Evolutionary conservation across 331 rosid species (phyloP).

Genomic region (Quercus tomentella): DNA sequence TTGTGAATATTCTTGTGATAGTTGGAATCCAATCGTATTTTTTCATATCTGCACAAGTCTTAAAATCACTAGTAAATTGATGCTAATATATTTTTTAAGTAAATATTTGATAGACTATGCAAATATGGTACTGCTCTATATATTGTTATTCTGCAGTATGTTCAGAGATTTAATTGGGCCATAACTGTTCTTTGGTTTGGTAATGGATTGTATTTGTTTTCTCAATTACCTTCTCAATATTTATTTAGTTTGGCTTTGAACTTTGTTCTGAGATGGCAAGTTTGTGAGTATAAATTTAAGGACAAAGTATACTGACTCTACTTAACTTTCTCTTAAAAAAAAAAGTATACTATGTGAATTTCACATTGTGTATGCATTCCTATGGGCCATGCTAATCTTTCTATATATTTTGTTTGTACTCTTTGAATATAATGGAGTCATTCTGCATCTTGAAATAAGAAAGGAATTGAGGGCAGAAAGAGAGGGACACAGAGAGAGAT

Average conservation of each 20-base stretch:
- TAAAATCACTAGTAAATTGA: neutral
- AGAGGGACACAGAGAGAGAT: neutral
- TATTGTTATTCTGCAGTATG: neutral
- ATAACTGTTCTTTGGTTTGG: neutral
- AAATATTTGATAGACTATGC: neutral
- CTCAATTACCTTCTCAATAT: neutral
- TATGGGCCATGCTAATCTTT: neutral
- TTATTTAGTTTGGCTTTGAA: neutral
- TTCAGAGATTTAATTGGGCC: neutral
- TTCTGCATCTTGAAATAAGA: neutral
- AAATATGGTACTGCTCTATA: neutral
- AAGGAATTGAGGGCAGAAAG: neutral
- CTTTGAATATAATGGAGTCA: neutral
- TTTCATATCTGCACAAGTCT: neutral
- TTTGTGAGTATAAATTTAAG: neutral
- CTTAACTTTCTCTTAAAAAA: no score
- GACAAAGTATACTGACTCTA: neutral
- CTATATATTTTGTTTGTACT: neutral
- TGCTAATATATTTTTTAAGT: neutral
- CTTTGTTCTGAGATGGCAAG: neutral
- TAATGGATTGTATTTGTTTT: neutral
- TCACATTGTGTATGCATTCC: neutral
- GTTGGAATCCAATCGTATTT: neutral
- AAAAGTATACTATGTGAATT: neutral
- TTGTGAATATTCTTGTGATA: slow-evolving; percentile 7